These are phyloP conservation scores for Rhodosporidiobolus sp. DNA, from an alignment of 768 basidiomycete genomes.

Conservation along the genomic window DNA sequence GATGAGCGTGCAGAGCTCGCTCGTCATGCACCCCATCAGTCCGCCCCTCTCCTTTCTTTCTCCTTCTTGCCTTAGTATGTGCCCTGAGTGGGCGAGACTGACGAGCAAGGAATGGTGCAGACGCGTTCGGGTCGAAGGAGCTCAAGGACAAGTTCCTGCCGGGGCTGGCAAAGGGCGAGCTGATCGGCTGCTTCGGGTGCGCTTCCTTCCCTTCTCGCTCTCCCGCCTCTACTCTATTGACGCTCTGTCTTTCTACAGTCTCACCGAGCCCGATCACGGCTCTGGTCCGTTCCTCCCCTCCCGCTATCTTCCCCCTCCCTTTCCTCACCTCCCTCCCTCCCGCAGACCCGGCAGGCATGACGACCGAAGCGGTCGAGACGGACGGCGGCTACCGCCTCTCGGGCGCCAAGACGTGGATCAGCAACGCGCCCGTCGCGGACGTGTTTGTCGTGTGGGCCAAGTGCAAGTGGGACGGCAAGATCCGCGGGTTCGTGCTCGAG, in stretches of 20 bases:
- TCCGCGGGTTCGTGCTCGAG: slow-evolving; percentile 46
- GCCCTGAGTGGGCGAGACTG: neutral
- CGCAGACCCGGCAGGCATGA: slow-evolving; percentile 89
- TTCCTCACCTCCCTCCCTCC: too few relatives aligned
- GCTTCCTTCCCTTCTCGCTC: neutral
- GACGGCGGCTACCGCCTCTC: slow-evolving; percentile 77
- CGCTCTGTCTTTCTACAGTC: slow-evolving; percentile 52
- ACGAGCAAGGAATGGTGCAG: slow-evolving; percentile 53
- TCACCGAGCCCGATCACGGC: slow-evolving; percentile 95
- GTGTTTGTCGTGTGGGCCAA: slow-evolving; percentile 90
- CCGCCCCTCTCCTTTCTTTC: neutral
- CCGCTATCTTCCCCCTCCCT: neutral
- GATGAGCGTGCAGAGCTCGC: slow-evolving; percentile 89
- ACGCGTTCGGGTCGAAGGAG: slow-evolving; percentile 79
- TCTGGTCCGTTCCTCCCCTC: slow-evolving; percentile 52
- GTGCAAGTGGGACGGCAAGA: slow-evolving; percentile 90
- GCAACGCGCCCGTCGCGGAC: slow-evolving; percentile 62
- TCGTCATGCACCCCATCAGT: slow-evolving; percentile 80
- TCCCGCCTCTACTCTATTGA: neutral
- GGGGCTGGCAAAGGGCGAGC: slow-evolving; percentile 72
- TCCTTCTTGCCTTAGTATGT: too few relatives aligned
- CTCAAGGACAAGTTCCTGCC: slow-evolving; percentile 92
- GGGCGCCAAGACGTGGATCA: slow-evolving; percentile 97
- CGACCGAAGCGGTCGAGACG: slow-evolving; percentile 78
- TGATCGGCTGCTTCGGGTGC: slow-evolving; percentile 83